A percentile compares a stretch with the other conserved stretches of the same genome.
phyloP scores from a whole-genome alignment of 2,329 filamentous ascomycete species.

The Fusarium hostae region DNA sequence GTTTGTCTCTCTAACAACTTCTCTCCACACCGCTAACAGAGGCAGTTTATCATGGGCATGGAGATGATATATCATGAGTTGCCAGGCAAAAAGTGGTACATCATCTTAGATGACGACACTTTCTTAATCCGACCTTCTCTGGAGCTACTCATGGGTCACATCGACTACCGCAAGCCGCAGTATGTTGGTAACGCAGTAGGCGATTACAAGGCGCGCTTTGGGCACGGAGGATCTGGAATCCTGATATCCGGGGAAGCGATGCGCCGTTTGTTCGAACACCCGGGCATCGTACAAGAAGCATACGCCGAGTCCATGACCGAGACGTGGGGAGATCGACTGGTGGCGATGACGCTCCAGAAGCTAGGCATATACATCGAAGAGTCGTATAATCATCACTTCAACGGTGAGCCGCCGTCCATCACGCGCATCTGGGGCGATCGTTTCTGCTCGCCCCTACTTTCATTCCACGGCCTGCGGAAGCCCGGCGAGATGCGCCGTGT shows the following conservation, averaged over 20 bases:
- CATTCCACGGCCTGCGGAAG: conserved; percentile 62
- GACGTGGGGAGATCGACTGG: conserved; percentile 64
- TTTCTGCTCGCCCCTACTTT: conserved; percentile 65
- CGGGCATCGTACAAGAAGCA: conserved; percentile 55
- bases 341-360: conserved; percentile 64
- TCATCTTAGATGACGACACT: conserved; percentile 68
- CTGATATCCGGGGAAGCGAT: conserved; percentile 64
- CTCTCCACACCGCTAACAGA: conserved; percentile 12
- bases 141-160: conserved; percentile 58
- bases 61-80: conserved; percentile 62
- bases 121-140: conserved; percentile 63
- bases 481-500: conserved; percentile 58
- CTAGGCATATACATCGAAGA: conserved; percentile 67
- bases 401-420: conserved; percentile 62
- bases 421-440: conserved; percentile 62
- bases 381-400: conserved; percentile 64
- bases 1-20: conserved; percentile 44
- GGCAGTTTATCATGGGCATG: conserved; percentile 65
- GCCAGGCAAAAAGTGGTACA: conserved; percentile 68
- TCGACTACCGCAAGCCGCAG: conserved; percentile 58
- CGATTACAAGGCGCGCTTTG: conserved; percentile 65
- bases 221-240: conserved; percentile 66
- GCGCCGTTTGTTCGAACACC: conserved; percentile 56
- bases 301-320: conserved; percentile 62
- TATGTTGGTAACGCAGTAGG: conserved; percentile 69